phyloP scores from a whole-genome alignment of 2,329 filamentous ascomycete genomes.

The Neofusicoccum parvum region DNA sequence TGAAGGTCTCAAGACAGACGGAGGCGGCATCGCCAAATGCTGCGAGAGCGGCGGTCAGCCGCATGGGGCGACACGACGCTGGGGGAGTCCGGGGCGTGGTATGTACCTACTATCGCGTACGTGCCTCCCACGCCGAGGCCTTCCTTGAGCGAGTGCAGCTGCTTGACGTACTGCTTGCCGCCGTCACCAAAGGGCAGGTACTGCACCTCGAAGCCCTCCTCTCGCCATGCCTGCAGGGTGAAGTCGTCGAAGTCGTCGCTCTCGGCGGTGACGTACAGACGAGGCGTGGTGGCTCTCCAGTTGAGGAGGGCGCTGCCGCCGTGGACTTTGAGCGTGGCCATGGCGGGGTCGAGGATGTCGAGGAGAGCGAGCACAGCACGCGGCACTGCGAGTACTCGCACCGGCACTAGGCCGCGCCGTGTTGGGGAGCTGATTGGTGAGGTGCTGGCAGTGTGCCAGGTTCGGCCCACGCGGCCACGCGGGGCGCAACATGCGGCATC shows the following conservation, averaged over 20 bases:
- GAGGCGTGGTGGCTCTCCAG: conserved; percentile 45
- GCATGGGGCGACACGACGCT: neutral
- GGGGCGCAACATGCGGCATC: neutral
- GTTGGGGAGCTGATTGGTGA: conserved; percentile 17
- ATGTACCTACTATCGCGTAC: conserved; percentile 63
- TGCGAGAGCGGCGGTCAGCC: neutral
- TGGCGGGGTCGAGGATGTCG: conserved; percentile 9
- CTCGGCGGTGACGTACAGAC: conserved; percentile 55
- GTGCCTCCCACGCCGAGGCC: conserved; percentile 60
- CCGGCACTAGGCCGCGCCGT: neutral
- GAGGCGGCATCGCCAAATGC: conserved; percentile 66
- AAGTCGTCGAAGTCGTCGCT: conserved; percentile 59
- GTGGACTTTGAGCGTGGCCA: conserved; percentile 17
- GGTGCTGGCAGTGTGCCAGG: conserved; percentile 5
- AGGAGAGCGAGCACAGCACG: neutral
- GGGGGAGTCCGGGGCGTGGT: neutral
- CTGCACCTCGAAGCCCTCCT: conserved; percentile 62
- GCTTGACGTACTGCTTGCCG: conserved; percentile 49
- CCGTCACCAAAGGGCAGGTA: conserved; percentile 59
- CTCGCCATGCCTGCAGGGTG: conserved; percentile 56
- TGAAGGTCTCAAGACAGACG: conserved; percentile 59
- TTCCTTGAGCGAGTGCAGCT: conserved; percentile 55
- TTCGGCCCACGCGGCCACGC: conserved; percentile 1
- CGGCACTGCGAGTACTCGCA: neutral
- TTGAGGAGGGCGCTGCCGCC: conserved; percentile 34